Percentiles rank a stretch among this genome's conserved stretches.
phyloP scores from a whole-genome alignment of 495 filamentous ascomycete genomes.

The Poronia punctata region DNA sequence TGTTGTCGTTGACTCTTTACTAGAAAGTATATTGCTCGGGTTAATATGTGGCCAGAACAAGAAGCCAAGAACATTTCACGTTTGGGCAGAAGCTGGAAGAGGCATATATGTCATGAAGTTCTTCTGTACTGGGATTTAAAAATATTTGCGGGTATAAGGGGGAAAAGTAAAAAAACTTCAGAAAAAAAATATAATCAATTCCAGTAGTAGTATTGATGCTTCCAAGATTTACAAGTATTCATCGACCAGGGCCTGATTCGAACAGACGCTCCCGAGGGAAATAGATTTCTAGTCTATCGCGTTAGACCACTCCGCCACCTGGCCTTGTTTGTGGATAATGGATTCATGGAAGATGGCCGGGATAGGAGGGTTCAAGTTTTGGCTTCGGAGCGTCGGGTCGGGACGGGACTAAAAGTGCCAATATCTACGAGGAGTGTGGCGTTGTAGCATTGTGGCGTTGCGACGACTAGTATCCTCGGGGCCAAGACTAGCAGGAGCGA shows the following conservation, averaged over 20 bases:
- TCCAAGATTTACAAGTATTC: too few species aligned
- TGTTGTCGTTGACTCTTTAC: too few species aligned
- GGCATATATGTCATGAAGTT: too few species aligned
- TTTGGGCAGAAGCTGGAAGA: too few species aligned
- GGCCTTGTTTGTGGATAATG: neutral
- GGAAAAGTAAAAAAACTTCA: neutral
- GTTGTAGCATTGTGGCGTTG: neutral
- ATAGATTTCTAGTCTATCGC: constrained; percentile 5
- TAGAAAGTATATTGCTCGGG: too few species aligned
- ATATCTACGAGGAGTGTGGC: neutral
- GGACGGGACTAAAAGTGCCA: neutral
- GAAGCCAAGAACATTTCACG: too few species aligned
- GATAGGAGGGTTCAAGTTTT: neutral
- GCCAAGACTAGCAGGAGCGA: too few species aligned
- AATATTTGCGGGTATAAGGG: too few species aligned
- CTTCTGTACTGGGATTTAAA: too few species aligned
- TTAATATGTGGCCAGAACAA: too few species aligned
- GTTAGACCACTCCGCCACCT: constrained; percentile 2
- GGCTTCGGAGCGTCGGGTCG: neutral
- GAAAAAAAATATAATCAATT: neutral
- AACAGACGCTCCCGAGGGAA: constrained; percentile 4
- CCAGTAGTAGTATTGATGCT: too few species aligned
- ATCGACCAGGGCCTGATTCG: constrained; percentile 4
- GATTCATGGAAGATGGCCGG: neutral
- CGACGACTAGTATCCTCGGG: too few species aligned